phyloP scores from a whole-genome alignment of 306 rosid genomes.

The Aeschynomene evenia region DNA sequence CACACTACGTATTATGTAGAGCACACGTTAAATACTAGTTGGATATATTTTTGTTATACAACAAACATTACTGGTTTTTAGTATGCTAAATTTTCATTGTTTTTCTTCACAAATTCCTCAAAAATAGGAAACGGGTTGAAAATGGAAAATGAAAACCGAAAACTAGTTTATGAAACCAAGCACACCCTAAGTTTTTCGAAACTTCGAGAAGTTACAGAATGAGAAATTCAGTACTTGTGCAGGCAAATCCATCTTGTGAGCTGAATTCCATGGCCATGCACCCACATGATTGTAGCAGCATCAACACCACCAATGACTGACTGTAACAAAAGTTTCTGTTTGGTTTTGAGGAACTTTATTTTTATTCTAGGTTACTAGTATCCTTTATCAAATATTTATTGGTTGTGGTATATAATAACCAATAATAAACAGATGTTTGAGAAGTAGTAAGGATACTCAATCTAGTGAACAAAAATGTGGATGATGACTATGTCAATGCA shows the following conservation, averaged over 20 bases:
- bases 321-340: not conserved
- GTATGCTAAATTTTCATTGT: no score
- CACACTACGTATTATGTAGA: no score
- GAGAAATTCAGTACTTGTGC: not conserved
- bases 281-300: not conserved
- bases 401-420: not conserved
- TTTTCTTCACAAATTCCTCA: no score
- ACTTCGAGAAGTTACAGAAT: slow-evolving; percentile 4
- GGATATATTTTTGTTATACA: no score
- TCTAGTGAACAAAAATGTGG: not conserved
- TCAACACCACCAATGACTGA: not conserved
- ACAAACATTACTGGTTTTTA: no score
- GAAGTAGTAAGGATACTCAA: not conserved
- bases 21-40: no score
- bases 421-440: not conserved
- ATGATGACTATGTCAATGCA: not conserved
- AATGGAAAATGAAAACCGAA: no score
- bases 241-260: slow-evolving; percentile 10
- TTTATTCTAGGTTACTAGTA: not conserved
- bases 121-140: no score
- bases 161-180: no score
- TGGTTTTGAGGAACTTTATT: not conserved
- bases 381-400: not conserved
- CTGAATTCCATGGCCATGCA: not conserved
- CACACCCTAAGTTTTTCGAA: slow-evolving; percentile 10